Evolutionary conservation across 2,329 filamentous ascomycete genomes (phyloP), one percentile per base, ranked within the genome.

Genomic region (Chrysoporthe puriensis): DNA sequence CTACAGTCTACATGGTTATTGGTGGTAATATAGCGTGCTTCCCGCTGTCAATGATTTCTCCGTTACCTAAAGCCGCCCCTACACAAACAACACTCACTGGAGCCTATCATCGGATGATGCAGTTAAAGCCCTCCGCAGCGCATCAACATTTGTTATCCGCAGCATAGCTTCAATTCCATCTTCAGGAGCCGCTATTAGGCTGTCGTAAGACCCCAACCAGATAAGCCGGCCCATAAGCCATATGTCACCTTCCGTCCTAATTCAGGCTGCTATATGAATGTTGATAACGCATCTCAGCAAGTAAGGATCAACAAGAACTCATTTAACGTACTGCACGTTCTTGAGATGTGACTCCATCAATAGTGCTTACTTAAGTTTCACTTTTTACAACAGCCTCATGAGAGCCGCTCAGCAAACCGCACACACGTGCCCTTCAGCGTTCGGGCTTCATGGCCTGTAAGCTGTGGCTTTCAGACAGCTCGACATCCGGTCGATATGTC

Each of bases 361-460:
- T 54, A 54, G 50, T 54, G 50, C 50, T 54, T 26, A 34, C 11
- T 4, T 6, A n/a, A 54, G 50, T 54, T 54, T 54, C 50, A 54
- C 21, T 54, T 54, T 34, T 34, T 34, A 11, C 11, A 26, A 32
- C 50, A 54, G 50, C 50, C 13, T 54, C 13, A 14, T 32, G 14
- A 13, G 32, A 54, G 4, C 50, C 50, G 8, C 50, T 54, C 50
- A 26, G 26, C 26, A 54, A 26, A 32, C 11, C 5, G 50, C 3
- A 21, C 50, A 32, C 50, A 54, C 26, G 16, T 54, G 50, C 5
- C 50, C 11, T 54, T 32, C 50, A 16, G 16, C 8, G 9, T 16
- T 54, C 13, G 4, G 7, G 2, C 26, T 32, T 32, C 50, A 34
- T 16, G 9, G 13, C 26, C 9, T 54, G 50, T 54, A 54, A 16